These are phyloP conservation scores for Lachancea dasiensis DNA, from an alignment of 805 yeast species.

Conservation along the genomic window DNA sequence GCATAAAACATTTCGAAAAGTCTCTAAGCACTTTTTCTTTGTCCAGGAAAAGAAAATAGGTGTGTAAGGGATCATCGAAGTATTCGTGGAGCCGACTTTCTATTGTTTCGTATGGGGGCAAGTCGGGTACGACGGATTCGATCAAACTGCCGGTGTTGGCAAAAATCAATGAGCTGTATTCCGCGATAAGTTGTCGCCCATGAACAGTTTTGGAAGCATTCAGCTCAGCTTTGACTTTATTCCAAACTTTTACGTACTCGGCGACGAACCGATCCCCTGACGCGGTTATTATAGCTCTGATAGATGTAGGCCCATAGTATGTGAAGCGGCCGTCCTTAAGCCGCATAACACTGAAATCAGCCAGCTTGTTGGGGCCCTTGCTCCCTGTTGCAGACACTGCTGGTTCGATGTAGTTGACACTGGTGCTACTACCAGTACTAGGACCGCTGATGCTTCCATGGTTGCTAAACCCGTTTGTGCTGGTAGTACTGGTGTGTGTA, in stretches of 20 bases:
- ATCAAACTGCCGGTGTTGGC: slow-evolving; percentile 3
- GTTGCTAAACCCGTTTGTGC: background rate
- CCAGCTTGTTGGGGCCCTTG: background rate
- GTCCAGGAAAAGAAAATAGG: slow-evolving; percentile 6
- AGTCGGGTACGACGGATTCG: slow-evolving; percentile 5
- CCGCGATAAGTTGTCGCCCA: slow-evolving; percentile 15
- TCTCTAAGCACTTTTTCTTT: slow-evolving; percentile 6
- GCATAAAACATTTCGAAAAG: slow-evolving; percentile 4
- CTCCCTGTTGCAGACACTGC: background rate
- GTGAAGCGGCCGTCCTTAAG: slow-evolving; percentile 21
- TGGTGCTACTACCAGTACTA: background rate
- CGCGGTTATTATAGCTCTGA: slow-evolving; percentile 17
- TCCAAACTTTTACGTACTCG: slow-evolving; percentile 22
- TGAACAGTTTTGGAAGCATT: slow-evolving; percentile 17
- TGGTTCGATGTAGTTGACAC: background rate
- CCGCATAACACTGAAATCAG: slow-evolving; percentile 2
- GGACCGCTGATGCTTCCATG: background rate
- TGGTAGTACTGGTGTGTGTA: background rate
- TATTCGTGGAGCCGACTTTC: background rate
- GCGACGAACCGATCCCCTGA: slow-evolving; percentile 18
- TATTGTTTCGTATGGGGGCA: slow-evolving; percentile 7
- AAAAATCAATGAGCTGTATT: slow-evolving; percentile 13
- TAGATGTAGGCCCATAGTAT: slow-evolving; percentile 30
- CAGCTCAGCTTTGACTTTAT: slow-evolving; percentile 23
- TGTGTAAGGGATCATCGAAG: slow-evolving; percentile 8